Evolutionary conservation across 306 rosid species (phyloP).

Genomic region (Begonia peltatifolia): DNA sequence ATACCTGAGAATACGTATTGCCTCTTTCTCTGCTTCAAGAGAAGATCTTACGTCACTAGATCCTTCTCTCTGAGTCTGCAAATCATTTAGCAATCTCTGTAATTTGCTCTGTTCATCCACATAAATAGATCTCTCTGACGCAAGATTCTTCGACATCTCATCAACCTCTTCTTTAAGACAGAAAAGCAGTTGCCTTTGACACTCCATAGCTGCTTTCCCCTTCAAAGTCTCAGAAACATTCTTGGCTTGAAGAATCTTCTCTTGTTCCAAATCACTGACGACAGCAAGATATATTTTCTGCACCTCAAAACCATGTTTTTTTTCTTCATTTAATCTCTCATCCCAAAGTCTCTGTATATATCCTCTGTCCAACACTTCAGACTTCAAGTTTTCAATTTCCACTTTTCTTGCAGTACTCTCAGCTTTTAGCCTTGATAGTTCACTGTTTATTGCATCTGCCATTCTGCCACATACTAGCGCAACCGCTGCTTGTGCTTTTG

Average conservation of each 20-base stretch:
- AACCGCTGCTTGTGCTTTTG: constrained; percentile 81
- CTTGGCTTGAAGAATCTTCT: constrained; percentile 43
- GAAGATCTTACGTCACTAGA: constrained; percentile 56
- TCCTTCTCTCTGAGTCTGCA: constrained; percentile 45
- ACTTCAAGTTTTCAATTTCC: constrained; percentile 48
- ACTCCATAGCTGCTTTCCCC: constrained; percentile 65
- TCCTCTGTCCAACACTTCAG: constrained; percentile 64
- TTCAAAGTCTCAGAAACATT: constrained; percentile 33
- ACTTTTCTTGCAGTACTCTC: constrained; percentile 45
- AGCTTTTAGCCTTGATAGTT: constrained; percentile 51
- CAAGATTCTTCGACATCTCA: constrained; percentile 62
- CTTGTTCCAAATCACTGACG: constrained; percentile 39
- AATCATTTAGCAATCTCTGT: constrained; percentile 31
- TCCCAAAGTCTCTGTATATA: constrained; percentile 71
- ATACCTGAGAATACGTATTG: constrained; percentile 76
- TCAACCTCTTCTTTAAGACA: constrained; percentile 63
- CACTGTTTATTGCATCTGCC: constrained; percentile 39
- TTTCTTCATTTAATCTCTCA: constrained; percentile 43
- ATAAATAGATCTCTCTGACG: constrained; percentile 36
- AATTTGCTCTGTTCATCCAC: constrained; percentile 44
- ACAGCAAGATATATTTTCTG: constrained; percentile 47
- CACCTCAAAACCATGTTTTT: constrained; percentile 43
- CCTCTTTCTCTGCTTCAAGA: constrained; percentile 89
- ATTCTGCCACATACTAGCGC: constrained; percentile 71
- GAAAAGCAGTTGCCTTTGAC: constrained; percentile 68